phyloP scores from a whole-genome alignment of 2,329 filamentous ascomycete genomes.

The Stachybotrys echinatus region DNA sequence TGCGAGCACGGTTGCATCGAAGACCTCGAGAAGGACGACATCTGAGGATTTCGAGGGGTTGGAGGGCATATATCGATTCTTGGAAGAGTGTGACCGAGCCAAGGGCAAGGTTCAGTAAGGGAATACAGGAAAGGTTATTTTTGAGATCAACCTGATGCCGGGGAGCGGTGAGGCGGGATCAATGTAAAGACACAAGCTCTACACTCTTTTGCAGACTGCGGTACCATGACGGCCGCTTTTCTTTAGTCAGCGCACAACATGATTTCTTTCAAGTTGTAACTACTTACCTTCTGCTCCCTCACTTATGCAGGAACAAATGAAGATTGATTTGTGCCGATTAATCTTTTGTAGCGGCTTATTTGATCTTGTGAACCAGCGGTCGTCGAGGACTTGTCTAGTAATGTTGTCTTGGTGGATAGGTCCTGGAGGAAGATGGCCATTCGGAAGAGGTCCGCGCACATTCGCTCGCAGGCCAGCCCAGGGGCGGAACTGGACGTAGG shows the following conservation, averaged over 20 bases:
- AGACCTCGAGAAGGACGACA: slow-evolving; percentile 37
- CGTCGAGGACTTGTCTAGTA: background rate
- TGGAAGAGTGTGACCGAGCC: slow-evolving; percentile 51
- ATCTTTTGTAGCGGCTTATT: background rate
- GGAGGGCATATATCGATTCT: slow-evolving; percentile 52
- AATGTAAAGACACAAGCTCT: background rate
- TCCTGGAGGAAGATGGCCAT: slow-evolving; percentile 29
- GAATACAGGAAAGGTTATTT: too few relatives aligned
- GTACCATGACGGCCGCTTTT: too few relatives aligned
- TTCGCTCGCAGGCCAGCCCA: slow-evolving; percentile 15
- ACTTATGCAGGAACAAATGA: too few relatives aligned
- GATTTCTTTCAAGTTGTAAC: too few relatives aligned
- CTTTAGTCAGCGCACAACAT: too few relatives aligned
- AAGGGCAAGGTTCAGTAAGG: slow-evolving; percentile 16
- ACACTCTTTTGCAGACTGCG: slow-evolving; percentile 15
- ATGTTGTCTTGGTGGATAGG: slow-evolving; percentile 15
- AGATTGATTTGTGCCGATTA: background rate
- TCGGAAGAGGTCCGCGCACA: slow-evolving; percentile 28
- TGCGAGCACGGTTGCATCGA: slow-evolving; percentile 42
- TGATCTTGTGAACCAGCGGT: too few relatives aligned
- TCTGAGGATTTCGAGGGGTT: slow-evolving; percentile 49
- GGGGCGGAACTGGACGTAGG: background rate
- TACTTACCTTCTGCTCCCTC: too few relatives aligned
- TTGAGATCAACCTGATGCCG: background rate
- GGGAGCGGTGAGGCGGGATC: background rate